Base-by-base conservation (phyloP, 148 eudicot species). In the Camellia japonica region DNA sequence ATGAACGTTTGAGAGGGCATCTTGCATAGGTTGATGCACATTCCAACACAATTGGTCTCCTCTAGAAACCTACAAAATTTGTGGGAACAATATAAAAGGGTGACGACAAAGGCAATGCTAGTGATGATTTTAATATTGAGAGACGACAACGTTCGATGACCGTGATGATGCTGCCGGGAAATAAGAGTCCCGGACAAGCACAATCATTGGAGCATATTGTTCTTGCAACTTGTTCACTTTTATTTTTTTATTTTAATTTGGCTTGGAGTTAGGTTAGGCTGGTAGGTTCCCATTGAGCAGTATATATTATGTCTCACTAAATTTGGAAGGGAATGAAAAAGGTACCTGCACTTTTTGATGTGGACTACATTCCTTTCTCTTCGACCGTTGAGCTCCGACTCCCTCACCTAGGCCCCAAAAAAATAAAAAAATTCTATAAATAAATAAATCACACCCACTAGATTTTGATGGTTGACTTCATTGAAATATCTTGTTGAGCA, bases 21-120 rank as follows among this genome's bases (percentile, higher is more conserved):
- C 87, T 95, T 95, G 89, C 98, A 95, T 4, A 91, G 89, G 73
- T 95, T 95, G 38, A 89, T 90, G 85, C 98, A 95, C 93, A 93
- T 95, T 74, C 95, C 97, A 9, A 88, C 93, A 81, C 98, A 95
- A 66, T 90, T 91, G 52, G 93, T 83, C 83, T 85, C 90, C 89
- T 93, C 97, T 80, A 95, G 80, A 78, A 95, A 93, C 93, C 98
- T 95, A 85, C 62, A 68, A 38, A 67, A 19, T 59, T 81, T 54
- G 65, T 20, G 15, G 68, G n/a, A 63, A 71, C 16, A 56, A 49
- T 0, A 52, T n/a, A 11, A 54, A 30, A 30, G 38, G 38, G 38
- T 30, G 38, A 30, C 38, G 38, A 30, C 38, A 30, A 30, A 30
- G 38, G 38, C 38, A 30, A 30, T 30, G 38, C 38, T 30, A 30